A percentile compares a stretch with the other conserved stretches of the same genome.
These are phyloP conservation scores for Galerina marginata DNA, from an alignment of 768 basidiomycete genomes.

Conservation along the genomic window DNA sequence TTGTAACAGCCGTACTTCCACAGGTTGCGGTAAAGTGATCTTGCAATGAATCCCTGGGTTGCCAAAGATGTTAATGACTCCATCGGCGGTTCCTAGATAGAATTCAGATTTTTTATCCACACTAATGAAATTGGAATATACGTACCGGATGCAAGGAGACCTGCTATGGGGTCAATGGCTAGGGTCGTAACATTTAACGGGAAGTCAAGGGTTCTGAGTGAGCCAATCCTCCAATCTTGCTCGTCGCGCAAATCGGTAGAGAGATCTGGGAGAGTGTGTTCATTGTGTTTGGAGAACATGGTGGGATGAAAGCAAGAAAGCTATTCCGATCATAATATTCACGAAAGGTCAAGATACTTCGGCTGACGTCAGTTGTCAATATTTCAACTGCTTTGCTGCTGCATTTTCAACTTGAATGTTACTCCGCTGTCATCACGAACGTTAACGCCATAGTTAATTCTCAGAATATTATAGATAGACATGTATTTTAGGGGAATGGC, in stretches of 20 bases:
- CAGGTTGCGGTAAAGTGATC: constrained; percentile 50
- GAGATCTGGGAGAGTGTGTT: constrained; percentile 50
- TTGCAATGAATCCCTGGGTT: constrained; percentile 64
- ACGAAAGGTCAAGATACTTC: too few relatives aligned
- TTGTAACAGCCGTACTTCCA: constrained; percentile 61
- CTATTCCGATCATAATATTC: constrained; percentile 1
- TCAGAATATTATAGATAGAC: too few relatives aligned
- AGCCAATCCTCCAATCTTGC: constrained; percentile 61
- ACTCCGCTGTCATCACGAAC: too few relatives aligned
- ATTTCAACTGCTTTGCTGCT: too few relatives aligned
- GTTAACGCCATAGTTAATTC: too few relatives aligned
- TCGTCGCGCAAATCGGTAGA: constrained; percentile 61
- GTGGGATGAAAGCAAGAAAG: constrained; percentile 5
- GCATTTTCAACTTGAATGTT: too few relatives aligned
- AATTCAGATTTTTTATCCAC: constrained; percentile 5
- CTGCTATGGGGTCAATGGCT: constrained; percentile 63
- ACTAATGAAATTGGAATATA: not conserved
- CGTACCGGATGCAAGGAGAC: constrained; percentile 67
- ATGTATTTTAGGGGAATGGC: too few relatives aligned
- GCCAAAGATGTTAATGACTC: constrained; percentile 70
- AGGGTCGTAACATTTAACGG: constrained; percentile 55
- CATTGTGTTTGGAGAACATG: constrained; percentile 50
- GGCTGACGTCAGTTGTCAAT: too few relatives aligned
- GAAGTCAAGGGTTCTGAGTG: constrained; percentile 54
- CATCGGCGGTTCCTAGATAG: constrained; percentile 63